Percentiles rank a stretch among this genome's conserved stretches.
Conservation (phyloP, 1,284 basidiomycete species). For the Lignosus rhinocerotis region DNA sequence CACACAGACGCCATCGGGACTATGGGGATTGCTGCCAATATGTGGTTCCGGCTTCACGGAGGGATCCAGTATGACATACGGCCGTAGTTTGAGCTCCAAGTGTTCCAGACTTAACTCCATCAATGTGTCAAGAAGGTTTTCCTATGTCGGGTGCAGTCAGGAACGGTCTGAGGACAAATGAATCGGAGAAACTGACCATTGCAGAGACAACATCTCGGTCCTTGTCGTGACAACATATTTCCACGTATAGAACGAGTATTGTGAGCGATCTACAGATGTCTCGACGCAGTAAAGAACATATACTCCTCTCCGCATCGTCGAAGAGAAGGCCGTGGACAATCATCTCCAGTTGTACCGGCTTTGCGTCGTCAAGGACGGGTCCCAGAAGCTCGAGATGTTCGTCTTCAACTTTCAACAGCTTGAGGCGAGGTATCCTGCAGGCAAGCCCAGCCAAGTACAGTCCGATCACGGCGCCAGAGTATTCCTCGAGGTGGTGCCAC, state of each 20-base stretch:
- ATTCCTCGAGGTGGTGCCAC: slow-evolving; percentile 1
- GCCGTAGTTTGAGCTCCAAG: neutral
- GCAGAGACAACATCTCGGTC: neutral
- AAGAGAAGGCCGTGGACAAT: neutral
- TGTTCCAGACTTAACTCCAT: neutral
- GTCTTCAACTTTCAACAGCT: neutral
- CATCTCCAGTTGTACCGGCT: neutral
- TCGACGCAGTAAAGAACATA: neutral
- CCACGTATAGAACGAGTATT: neutral
- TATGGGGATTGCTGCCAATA: neutral
- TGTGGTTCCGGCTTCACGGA: neutral
- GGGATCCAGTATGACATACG: neutral
- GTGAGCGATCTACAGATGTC: neutral
- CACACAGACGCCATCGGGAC: neutral
- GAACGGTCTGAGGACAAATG: neutral
- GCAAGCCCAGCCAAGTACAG: slow-evolving; percentile 1
- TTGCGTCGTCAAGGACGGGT: neutral
- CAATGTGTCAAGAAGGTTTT: neutral
- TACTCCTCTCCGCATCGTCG: neutral
- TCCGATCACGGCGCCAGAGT: neutral
- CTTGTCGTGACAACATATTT: neutral
- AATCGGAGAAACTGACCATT: neutral
- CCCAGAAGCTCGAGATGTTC: neutral
- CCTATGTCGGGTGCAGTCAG: neutral
- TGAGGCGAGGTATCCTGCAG: neutral